Conservation (phyloP, 257 asterid genomes). For the Fraxinus quadrangulata region DNA sequence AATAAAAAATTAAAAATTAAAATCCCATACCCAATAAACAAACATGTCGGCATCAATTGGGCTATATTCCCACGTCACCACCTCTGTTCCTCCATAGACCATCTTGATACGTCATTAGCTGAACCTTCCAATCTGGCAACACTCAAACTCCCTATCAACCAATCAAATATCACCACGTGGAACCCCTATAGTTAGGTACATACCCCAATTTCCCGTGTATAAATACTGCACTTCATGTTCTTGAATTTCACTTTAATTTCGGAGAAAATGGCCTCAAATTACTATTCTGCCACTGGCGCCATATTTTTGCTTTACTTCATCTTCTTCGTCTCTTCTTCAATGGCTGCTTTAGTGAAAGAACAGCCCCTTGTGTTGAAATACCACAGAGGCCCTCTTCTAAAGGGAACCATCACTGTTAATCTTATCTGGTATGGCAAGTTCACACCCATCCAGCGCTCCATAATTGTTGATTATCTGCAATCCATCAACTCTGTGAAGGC, state of each 20-base stretch:
- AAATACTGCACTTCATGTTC: neutral
- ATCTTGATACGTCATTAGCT: constrained; percentile 16
- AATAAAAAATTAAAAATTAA: no score
- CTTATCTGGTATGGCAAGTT: no score
- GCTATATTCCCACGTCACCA: constrained; percentile 21
- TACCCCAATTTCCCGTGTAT: neutral
- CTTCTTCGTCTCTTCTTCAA: neutral
- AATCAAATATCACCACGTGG: constrained; percentile 8
- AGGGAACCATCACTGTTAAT: constrained; percentile 21
- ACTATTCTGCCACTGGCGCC: neutral
- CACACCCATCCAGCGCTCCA: no score
- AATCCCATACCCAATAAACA: neutral
- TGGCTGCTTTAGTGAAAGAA: constrained; percentile 33
- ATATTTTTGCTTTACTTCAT: no score
- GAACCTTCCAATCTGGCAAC: constrained; percentile 25
- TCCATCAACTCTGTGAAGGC: no score
- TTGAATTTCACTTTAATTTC: neutral
- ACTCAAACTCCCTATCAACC: neutral
- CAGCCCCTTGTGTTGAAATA: constrained; percentile 42
- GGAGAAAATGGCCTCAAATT: neutral
- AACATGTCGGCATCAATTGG: constrained; percentile 17
- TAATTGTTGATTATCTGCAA: no score
- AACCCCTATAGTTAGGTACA: neutral
- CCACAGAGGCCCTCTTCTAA: constrained; percentile 42
- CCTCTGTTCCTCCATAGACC: neutral